Conservation (phyloP, 2,329 filamentous ascomycete genomes). For the Parascedosporium putredinis region DNA sequence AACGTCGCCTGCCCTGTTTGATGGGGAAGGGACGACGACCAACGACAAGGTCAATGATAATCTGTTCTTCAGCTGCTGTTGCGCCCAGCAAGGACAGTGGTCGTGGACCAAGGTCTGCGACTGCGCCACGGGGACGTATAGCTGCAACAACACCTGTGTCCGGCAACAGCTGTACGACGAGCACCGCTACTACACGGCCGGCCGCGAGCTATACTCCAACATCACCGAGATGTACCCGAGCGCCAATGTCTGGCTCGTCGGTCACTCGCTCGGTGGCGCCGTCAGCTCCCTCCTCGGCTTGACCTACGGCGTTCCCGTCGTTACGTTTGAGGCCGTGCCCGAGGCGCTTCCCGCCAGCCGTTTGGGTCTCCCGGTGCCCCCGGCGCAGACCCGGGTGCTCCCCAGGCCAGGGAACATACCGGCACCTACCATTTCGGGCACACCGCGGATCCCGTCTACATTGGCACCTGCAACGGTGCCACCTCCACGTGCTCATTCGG, state of each 20-base stretch:
- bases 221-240: conserved; percentile 81
- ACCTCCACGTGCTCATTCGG: conserved; percentile 83
- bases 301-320: conserved; percentile 81
- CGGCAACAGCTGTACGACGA: conserved; percentile 64
- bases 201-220: conserved; percentile 82
- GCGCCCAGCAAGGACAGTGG: conserved; percentile 82
- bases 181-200: conserved; percentile 84
- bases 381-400: conserved; percentile 57
- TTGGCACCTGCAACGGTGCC: conserved; percentile 85
- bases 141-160: conserved; percentile 88
- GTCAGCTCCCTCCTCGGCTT: conserved; percentile 80
- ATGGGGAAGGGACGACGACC: conserved; percentile 92
- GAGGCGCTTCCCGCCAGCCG: conserved; percentile 80
- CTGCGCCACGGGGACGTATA: conserved; percentile 77
- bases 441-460: conserved; percentile 89
- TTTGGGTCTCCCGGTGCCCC: conserved; percentile 81
- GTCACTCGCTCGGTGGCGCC: conserved; percentile 85
- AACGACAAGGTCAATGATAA: conserved; percentile 99
- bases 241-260: conserved; percentile 78
- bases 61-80: conserved; percentile 95
- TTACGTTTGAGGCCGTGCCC: conserved; percentile 88
- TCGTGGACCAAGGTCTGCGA: conserved; percentile 90
- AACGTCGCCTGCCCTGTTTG: conserved; percentile 81
- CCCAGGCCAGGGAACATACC: conserved; percentile 62
- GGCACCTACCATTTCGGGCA: conserved; percentile 88